Evolutionary conservation across 257 asterid species (phyloP), one percentile per base, ranked within the genome.

Genomic region (Cordia subcordata): DNA sequence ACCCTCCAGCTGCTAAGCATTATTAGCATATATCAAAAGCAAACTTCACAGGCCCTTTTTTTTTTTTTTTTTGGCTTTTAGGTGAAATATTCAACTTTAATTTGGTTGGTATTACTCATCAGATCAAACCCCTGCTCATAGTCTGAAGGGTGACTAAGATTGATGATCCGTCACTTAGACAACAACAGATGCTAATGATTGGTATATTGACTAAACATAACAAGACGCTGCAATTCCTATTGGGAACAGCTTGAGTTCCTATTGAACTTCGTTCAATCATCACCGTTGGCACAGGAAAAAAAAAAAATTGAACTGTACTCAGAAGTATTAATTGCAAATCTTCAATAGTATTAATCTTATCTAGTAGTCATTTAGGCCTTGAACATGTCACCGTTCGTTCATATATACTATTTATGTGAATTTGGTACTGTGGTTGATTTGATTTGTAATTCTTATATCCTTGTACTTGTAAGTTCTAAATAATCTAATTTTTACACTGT

Each of bases 1-100:
- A 8, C 57, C 57, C 57, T 53, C 21, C 57, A 53, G 38, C 57
- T 53, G 38, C 38, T 21, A 53, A 33, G 38, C 57, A 22, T 14
- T 53, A 52, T 20, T n/a, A 52, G 14, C n/a, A 52, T 19, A 6
- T 17, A 10, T 50, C 23, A 52, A 22, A 19, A 52, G 37, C 13
- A 52, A 52, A 47, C 35, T 20, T 18, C 3, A 3, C 57, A 20
- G 13, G 32, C 57, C 15, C 47, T 11, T 42, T 1, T 27, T 27
- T 3, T 27, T 47, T 17, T 47, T 47, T 47, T 27, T 47, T 17
- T 47, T 47, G 14, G 53, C 53, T 47, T 47, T 47, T 15, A 16
- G 22, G 53, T 16, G 19, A 20, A 47, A 47, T 47, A 17, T 47
- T 47, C n/a, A 15, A 20, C 53, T 15, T 13, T 20, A 5, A 47